phyloP scores from a whole-genome alignment of 1,284 basidiomycete genomes.

The Moesziomyces antarcticus region DNA sequence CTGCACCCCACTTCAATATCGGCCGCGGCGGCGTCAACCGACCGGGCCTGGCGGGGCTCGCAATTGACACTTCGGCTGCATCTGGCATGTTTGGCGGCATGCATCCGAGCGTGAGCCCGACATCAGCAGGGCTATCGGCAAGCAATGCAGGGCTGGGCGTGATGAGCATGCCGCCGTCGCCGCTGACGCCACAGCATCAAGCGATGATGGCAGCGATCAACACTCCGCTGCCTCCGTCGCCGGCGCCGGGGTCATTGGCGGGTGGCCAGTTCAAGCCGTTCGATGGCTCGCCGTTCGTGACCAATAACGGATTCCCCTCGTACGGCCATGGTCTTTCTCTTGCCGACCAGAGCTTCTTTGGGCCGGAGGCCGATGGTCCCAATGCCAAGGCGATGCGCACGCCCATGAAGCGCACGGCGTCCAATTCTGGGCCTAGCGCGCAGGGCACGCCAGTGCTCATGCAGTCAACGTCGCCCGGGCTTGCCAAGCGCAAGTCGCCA shows the following conservation, averaged over 20 bases:
- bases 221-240: constrained; percentile 58
- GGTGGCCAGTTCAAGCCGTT: constrained; percentile 39
- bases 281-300: constrained; percentile 20
- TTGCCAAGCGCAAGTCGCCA: constrained; percentile 46
- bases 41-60: constrained; percentile 29
- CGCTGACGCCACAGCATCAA: constrained; percentile 45
- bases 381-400: constrained; percentile 58
- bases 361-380: constrained; percentile 34
- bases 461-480: constrained; percentile 34
- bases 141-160: constrained; percentile 47
- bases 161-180: constrained; percentile 50
- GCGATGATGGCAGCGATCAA: constrained; percentile 59
- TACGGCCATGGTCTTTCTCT: constrained; percentile 17
- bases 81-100: constrained; percentile 33
- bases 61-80: constrained; percentile 49
- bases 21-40: constrained; percentile 12
- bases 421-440: constrained; percentile 43
- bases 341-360: constrained; percentile 34
- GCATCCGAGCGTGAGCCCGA: constrained; percentile 32
- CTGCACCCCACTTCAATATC: constrained; percentile 36
- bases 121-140: constrained; percentile 37
- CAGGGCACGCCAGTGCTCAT: constrained; percentile 40
- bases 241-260: constrained; percentile 35
- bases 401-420: constrained; percentile 55
- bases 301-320: constrained; percentile 27